These are phyloP conservation scores for Penicillium sclerotiorum DNA, from an alignment of 2,329 filamentous ascomycete species.

Conservation along the genomic window DNA sequence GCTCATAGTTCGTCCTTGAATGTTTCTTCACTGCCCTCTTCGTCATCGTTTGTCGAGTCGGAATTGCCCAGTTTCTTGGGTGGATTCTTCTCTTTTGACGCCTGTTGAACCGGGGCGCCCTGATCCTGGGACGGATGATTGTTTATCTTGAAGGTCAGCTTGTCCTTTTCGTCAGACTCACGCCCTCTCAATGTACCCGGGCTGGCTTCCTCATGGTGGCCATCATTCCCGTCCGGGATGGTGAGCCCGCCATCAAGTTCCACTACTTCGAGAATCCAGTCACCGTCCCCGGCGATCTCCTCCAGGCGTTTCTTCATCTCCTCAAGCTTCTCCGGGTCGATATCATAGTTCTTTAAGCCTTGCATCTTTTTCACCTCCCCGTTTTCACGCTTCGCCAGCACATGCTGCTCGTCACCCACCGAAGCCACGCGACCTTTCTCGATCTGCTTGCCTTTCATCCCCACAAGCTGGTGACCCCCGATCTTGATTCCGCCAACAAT, in stretches of 20 bases:
- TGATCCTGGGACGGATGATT: constrained; percentile 27
- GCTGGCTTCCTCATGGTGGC: constrained; percentile 55
- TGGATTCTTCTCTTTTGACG: constrained; percentile 6
- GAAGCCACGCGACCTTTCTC: constrained; percentile 60
- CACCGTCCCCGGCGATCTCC: constrained; percentile 67
- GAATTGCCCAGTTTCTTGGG: constrained; percentile 5
- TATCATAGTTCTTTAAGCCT: constrained; percentile 68
- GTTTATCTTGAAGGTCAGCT: constrained; percentile 18
- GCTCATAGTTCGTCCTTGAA: constrained; percentile 44
- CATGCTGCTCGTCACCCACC: constrained; percentile 51
- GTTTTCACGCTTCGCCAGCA: constrained; percentile 60
- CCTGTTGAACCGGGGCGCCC: constrained; percentile 16
- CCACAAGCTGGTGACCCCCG: constrained; percentile 59
- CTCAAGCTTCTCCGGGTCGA: constrained; percentile 69
- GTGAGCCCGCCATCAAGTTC: constrained; percentile 68
- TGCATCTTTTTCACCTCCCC: constrained; percentile 65
- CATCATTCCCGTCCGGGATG: constrained; percentile 68
- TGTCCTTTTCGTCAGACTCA: constrained; percentile 13
- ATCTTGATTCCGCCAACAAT: constrained; percentile 62
- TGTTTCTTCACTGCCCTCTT: constrained; percentile 40
- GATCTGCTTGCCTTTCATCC: constrained; percentile 58
- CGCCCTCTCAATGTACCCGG: no score
- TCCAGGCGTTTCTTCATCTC: constrained; percentile 69
- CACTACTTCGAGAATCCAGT: constrained; percentile 80
- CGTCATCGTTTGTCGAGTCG: constrained; percentile 6